These are phyloP conservation scores for Achaetomium macrosporum DNA, from an alignment of 2,329 filamentous ascomycete species.

Conservation along the genomic window DNA sequence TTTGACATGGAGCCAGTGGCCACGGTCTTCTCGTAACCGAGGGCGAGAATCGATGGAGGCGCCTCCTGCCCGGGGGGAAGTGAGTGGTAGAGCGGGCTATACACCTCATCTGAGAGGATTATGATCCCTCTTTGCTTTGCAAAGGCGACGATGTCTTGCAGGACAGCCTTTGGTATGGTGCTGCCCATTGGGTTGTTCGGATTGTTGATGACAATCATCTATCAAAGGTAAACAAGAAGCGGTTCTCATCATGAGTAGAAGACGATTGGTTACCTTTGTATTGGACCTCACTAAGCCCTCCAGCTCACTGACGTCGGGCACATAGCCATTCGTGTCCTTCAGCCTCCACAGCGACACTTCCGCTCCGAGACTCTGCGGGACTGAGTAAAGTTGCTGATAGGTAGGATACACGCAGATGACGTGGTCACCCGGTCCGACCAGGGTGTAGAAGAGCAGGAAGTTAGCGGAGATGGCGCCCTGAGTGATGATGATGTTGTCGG, in stretches of 20 bases:
- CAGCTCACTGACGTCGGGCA: constrained; percentile 62
- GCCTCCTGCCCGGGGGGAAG: constrained; percentile 43
- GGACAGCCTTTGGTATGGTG: constrained; percentile 54
- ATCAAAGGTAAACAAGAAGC: neutral
- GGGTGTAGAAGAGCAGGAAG: constrained; percentile 67
- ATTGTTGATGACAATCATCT: constrained; percentile 57
- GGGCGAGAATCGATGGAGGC: constrained; percentile 62
- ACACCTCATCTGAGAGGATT: constrained; percentile 75
- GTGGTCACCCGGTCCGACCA: constrained; percentile 70
- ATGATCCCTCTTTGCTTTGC: constrained; percentile 58
- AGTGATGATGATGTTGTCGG: constrained; percentile 67
- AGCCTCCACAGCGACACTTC: constrained; percentile 73
- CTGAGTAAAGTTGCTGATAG: constrained; percentile 76
- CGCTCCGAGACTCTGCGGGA: constrained; percentile 69
- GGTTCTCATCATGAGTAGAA: neutral
- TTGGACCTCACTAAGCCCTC: constrained; percentile 58
- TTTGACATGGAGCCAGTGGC: constrained; percentile 80
- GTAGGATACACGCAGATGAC: constrained; percentile 83
- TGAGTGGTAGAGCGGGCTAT: constrained; percentile 74
- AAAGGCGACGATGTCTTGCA: constrained; percentile 57
- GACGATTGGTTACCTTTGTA: constrained; percentile 54
- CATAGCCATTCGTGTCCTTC: constrained; percentile 56
- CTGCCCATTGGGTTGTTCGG: constrained; percentile 79
- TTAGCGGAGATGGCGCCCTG: constrained; percentile 82
- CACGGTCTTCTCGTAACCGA: constrained; percentile 66